Evolutionary conservation across 169 alveolate genomes (phyloP).

Genomic region (Eimeria praecox): DNA sequence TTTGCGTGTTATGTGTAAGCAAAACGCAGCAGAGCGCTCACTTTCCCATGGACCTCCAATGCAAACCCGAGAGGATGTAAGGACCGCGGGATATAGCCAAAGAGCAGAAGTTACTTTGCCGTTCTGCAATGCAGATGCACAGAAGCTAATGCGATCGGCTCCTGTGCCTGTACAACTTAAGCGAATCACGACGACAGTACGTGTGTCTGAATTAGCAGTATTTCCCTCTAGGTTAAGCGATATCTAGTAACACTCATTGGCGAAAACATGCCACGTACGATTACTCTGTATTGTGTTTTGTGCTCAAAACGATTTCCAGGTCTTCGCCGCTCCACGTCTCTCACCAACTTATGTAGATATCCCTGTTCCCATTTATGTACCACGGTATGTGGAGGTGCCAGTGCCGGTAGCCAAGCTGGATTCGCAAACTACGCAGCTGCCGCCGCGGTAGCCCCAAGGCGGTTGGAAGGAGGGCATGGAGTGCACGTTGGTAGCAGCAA

Average conservation of each 20-base stretch:
- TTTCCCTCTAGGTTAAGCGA: background rate
- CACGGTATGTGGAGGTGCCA: slow-evolving; percentile 82
- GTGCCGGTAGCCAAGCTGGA: slow-evolving; percentile 79
- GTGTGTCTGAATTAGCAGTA: background rate
- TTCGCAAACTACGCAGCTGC: slow-evolving; percentile 2
- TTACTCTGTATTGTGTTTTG: background rate
- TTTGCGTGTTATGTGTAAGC: slow-evolving; percentile 7
- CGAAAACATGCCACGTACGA: background rate
- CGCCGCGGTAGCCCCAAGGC: slow-evolving; percentile 14
- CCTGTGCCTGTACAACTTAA: slow-evolving; percentile 22
- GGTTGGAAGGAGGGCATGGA: background rate
- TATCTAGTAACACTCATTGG: background rate
- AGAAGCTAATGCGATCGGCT: background rate
- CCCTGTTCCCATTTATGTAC: slow-evolving; percentile 80
- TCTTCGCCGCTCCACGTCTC: slow-evolving; percentile 72
- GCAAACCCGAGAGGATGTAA: slow-evolving; percentile 9
- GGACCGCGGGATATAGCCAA: slow-evolving; percentile 18
- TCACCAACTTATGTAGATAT: slow-evolving; percentile 76
- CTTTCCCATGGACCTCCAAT: background rate
- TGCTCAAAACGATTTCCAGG: slow-evolving; percentile 13
- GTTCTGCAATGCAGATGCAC: background rate
- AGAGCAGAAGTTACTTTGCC: slow-evolving; percentile 1
- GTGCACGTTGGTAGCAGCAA: background rate
- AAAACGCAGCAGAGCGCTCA: background rate
- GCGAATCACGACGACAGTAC: slow-evolving; percentile 52